These are phyloP conservation scores for Paralagenidium karlingii DNA, from an alignment of 352 stramenopile species.

Conservation along the genomic window DNA sequence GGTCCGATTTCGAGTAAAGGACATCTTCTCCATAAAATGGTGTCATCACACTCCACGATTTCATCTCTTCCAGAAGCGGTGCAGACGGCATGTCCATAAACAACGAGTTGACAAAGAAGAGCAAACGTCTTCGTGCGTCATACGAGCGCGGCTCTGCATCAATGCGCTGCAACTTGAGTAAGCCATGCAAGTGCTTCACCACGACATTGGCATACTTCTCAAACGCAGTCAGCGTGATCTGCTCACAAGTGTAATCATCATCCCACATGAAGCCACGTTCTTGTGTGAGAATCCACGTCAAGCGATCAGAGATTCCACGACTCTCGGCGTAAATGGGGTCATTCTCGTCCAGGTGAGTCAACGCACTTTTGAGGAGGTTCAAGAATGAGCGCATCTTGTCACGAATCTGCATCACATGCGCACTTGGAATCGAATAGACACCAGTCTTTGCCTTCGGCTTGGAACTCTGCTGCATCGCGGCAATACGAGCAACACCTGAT, in stretches of 20 bases:
- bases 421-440: constrained; percentile 53
- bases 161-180: constrained; percentile 94
- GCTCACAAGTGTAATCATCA: constrained; percentile 93
- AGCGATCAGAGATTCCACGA: constrained; percentile 86
- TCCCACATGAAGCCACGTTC: constrained; percentile 98
- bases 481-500: constrained; percentile 69
- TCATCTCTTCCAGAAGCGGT: constrained; percentile 95
- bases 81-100: constrained; percentile 99
- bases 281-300: constrained; percentile 94
- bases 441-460: constrained; percentile 38
- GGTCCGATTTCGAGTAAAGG: constrained; percentile 92
- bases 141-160: constrained; percentile 95
- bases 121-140: constrained; percentile 90
- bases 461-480: constrained; percentile 52
- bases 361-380: constrained; percentile 85
- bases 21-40: constrained; percentile 99
- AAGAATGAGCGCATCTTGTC: constrained; percentile 92
- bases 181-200: constrained; percentile 84
- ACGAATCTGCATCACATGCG: constrained; percentile 85
- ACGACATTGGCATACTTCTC: constrained; percentile 71
- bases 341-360: constrained; percentile 60
- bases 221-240: constrained; percentile 83
- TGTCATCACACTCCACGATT: constrained; percentile 98
- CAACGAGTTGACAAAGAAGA: constrained; percentile 99
- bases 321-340: constrained; percentile 76